Evolutionary conservation across 441 rosid species (phyloP), one percentile per base, ranked within the genome.

Genomic region (Cnidoscolus chayamansa): DNA sequence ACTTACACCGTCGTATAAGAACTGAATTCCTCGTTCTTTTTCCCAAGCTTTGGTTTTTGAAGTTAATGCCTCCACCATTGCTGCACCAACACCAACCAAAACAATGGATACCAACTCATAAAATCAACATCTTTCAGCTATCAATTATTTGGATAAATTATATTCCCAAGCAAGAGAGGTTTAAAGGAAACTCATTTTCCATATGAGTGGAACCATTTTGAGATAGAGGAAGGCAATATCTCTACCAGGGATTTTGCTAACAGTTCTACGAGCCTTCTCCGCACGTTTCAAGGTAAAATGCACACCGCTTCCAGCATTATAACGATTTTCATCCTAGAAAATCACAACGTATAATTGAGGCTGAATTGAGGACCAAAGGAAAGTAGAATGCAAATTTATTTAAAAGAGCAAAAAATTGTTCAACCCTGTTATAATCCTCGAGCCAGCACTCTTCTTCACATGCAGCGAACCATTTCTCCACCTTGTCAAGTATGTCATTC

Each of bases 381-480:
- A 70, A 54, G 25, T 25, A 31, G 25, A 61, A 48, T 47, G 25
- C 11, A 13, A 13, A 17, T 17, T n/a, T 20, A n/a, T 11, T 37
- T 54, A 55, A 37, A 20, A 16, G 47, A 56, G 51, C 57, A 67
- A 10, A 74, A 45, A 65, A 70, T 67, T 72, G 49, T 61, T 63
- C 76, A 61, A 89, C 99, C 83, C 90, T 83, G 79, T 84, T 92
- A 80, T 94, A 90, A 76, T 94, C 94, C 72, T 92, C 97, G 16
- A 94, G 89, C 99, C 99, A 94, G 54, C 84, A 80, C 78, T 89
- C 99, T 75, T 90, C 97, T 77, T 86, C 93, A 68, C 96, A 85
- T n/a, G 94, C 97, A 54, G 79, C 74, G 80, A 88, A 79, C 97
- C 99, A 92, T 71, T 91, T 94, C 78, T 87, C 98, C 68, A 89